phyloP scores from a whole-genome alignment of 2,329 filamentous ascomycete genomes.

The Aureobasidium sp. region DNA sequence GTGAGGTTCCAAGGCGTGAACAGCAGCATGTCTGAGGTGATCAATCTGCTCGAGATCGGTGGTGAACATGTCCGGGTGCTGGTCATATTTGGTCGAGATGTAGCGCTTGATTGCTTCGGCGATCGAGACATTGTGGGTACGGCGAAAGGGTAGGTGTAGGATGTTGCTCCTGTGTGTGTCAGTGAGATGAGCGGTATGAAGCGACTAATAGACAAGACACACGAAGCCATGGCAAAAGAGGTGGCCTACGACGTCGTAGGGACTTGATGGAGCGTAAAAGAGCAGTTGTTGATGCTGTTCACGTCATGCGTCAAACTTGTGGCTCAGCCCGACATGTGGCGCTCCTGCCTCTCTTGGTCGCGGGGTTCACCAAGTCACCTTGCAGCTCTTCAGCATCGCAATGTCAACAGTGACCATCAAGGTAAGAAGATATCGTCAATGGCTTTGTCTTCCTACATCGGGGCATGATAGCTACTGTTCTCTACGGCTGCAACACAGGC shows the following conservation, averaged over 20 bases:
- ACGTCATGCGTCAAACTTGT: constrained; percentile 4
- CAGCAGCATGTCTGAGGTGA: constrained; percentile 71
- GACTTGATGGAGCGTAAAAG: background rate
- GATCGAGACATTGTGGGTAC: constrained; percentile 70
- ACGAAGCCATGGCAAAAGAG: constrained; percentile 11
- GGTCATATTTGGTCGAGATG: constrained; percentile 97
- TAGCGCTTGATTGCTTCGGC: constrained; percentile 83
- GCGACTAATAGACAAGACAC: background rate
- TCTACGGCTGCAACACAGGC: background rate
- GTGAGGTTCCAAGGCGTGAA: constrained; percentile 84
- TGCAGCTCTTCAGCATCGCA: background rate
- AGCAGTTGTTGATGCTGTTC: background rate
- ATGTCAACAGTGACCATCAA: background rate
- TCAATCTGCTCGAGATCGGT: constrained; percentile 85
- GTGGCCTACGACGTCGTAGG: background rate
- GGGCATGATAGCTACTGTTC: background rate
- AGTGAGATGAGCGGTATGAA: background rate
- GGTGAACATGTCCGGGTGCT: constrained; percentile 94
- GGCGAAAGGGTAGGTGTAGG: constrained; percentile 80
- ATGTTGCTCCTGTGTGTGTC: constrained; percentile 44
- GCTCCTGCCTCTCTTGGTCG: background rate
- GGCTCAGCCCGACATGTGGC: background rate
- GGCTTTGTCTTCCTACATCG: too few relatives aligned
- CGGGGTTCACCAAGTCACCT: background rate
- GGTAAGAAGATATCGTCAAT: background rate